Evolutionary conservation across 495 filamentous ascomycete species (phyloP).

Genomic region (Penicillium goetzii): DNA sequence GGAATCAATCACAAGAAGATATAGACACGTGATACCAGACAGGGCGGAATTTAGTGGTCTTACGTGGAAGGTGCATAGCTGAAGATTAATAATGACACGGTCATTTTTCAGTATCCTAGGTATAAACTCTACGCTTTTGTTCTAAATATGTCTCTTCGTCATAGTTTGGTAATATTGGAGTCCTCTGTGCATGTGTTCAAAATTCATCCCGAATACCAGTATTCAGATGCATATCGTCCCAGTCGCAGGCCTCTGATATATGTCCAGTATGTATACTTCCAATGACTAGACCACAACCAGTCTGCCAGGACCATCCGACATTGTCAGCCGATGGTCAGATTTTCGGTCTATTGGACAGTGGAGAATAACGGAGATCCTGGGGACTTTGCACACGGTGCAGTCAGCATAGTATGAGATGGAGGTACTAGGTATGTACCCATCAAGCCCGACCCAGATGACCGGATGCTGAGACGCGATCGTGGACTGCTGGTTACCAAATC

Average conservation of each 20-base stretch:
- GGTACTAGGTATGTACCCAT: neutral
- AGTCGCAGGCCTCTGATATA: neutral
- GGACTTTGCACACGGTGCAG: neutral
- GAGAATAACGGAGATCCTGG: slow-evolving; percentile 2
- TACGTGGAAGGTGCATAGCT: neutral
- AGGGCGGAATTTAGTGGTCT: slow-evolving; percentile 1
- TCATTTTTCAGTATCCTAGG: neutral
- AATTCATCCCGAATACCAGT: neutral
- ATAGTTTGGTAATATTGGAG: neutral
- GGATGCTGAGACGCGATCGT: neutral
- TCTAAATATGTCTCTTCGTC: neutral
- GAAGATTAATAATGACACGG: slow-evolving; percentile 1
- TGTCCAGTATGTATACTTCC: neutral
- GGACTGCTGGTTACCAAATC: neutral
- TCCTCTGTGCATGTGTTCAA: neutral
- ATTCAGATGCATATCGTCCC: neutral
- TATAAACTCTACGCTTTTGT: neutral
- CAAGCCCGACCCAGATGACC: slow-evolving; percentile 13
- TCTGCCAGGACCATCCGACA: slow-evolving; percentile 3
- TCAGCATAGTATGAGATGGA: neutral
- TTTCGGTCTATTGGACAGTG: slow-evolving; percentile 16
- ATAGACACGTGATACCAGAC: slow-evolving; percentile 12
- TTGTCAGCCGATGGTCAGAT: slow-evolving; percentile 4
- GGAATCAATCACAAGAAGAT: neutral
- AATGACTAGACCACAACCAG: neutral